phyloP scores from a whole-genome alignment of 306 rosid genomes.

The Pachyrhizus erosus region DNA sequence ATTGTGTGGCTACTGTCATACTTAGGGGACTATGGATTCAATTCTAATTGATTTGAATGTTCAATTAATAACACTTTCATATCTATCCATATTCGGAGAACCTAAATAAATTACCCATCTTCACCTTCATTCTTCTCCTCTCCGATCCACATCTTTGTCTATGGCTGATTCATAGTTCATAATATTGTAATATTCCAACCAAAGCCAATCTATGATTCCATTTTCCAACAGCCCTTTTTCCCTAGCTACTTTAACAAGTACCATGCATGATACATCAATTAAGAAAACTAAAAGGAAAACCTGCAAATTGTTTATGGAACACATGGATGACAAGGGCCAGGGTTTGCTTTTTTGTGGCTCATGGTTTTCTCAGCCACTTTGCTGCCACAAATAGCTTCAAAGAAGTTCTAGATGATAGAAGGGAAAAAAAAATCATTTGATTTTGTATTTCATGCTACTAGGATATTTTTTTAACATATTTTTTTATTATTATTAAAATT shows the following conservation, averaged over 20 bases:
- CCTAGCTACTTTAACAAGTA: too few relatives aligned
- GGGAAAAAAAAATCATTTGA: neutral
- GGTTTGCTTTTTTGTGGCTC: neutral
- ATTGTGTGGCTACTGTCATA: neutral
- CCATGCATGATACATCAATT: neutral
- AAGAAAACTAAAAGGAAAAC: neutral
- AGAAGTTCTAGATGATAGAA: neutral
- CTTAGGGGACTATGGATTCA: neutral
- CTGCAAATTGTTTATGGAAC: neutral
- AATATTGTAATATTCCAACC: too few relatives aligned
- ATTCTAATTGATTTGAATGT: too few relatives aligned
- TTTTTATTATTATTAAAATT: too few relatives aligned
- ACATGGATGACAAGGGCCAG: neutral
- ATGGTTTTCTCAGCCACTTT: neutral
- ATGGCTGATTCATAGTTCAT: too few relatives aligned
- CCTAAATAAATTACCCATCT: neutral
- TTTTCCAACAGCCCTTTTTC: too few relatives aligned
- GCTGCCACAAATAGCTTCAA: neutral
- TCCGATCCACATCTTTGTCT: neutral
- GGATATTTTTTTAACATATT: too few relatives aligned
- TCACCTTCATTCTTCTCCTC: neutral
- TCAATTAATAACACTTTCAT: neutral
- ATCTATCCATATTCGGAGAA: neutral
- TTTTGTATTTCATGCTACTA: neutral
- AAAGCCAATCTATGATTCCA: too few relatives aligned